Base-by-base conservation (phyloP, 2,329 filamentous ascomycete genomes). In the Sclerotinia borealis region DNA sequence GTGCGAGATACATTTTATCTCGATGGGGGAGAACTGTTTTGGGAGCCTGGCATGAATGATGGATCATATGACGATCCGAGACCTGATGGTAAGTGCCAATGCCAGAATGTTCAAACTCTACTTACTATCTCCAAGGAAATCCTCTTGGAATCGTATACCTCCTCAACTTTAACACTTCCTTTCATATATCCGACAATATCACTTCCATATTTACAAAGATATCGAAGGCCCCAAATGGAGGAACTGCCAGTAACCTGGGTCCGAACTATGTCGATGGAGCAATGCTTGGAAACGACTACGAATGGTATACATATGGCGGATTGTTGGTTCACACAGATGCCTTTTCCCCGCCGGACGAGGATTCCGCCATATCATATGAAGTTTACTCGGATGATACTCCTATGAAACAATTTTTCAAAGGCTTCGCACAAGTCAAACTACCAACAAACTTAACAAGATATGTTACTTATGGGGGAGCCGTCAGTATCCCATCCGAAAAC, bases 401-500 rank as follows among this genome's bases (percentile, higher is more conserved):
- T 17, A 15, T 13, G 6, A 64, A 61, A n/a, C n/a, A 41, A 22
- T 64, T 64, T 6, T 19, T 8, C 1, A 1, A 27, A 17, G 49
- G 49, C 15, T 43, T 61, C 29, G 3, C n/a, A n/a, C 8, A 15
- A 39, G 15, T 39, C 13, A 39, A 47, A 17, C 29, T 88, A 1
- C 73, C 79, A 2, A 66, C 75, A 4, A 74, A 70, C 8, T 72
- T 88, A 6, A 89, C 83, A 25, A 79, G 83, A 55, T 90, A 88
- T 68, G 69, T 91, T 27, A 83, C 86, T 0, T 85, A 83, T 67
- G 88, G 89, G 22, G 88, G 82, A 2, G 82, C 80, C 0, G 85
- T 80, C 13, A 89, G 79, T 49, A 85, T 83, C 0, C 87, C 88
- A 0, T 90, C 87, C 0, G 88, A 91, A 73, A 87, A 90, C 66